Conservation (phyloP, 352 stramenopile genomes). For the Pythium pectinolyticum region DNA sequence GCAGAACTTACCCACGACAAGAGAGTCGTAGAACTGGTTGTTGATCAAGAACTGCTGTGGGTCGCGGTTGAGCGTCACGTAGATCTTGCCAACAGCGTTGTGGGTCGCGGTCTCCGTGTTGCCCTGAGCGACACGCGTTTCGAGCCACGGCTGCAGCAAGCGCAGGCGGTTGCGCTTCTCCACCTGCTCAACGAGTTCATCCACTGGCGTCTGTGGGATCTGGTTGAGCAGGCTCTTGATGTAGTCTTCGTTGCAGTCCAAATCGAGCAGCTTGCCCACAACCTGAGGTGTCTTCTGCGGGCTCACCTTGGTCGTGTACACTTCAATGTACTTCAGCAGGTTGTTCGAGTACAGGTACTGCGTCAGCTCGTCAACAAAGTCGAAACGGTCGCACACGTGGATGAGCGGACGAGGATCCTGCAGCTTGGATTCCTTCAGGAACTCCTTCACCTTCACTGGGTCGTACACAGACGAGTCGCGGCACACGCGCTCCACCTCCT, state of each 20-base stretch:
- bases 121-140: conserved; percentile 98
- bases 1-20: conserved; percentile 99
- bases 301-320: conserved; percentile 98
- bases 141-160: conserved; percentile 98
- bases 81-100: conserved; percentile 99
- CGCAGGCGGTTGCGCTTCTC: conserved; percentile 99
- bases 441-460: conserved; percentile 98
- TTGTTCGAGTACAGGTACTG: conserved; percentile 99
- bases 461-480: conserved; percentile 99
- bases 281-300: conserved; percentile 98
- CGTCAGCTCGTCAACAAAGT: conserved; percentile 99
- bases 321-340: conserved; percentile 99
- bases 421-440: conserved; percentile 99
- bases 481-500: conserved; percentile 99
- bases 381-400: conserved; percentile 99
- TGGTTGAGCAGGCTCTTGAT: conserved; percentile 99
- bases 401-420: conserved; percentile 98
- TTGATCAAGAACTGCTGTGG: conserved; percentile 99
- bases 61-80: conserved; percentile 99
- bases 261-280: conserved; percentile 98
- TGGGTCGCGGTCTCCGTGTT: conserved; percentile 99
- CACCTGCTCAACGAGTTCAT: conserved; percentile 98
- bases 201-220: conserved; percentile 93
- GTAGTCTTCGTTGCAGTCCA: conserved; percentile 99
- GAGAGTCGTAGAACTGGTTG: conserved; percentile 99